phyloP scores from a whole-genome alignment of 2,329 filamentous ascomycete genomes.

The Phaeosphaeriaceae sp. region DNA sequence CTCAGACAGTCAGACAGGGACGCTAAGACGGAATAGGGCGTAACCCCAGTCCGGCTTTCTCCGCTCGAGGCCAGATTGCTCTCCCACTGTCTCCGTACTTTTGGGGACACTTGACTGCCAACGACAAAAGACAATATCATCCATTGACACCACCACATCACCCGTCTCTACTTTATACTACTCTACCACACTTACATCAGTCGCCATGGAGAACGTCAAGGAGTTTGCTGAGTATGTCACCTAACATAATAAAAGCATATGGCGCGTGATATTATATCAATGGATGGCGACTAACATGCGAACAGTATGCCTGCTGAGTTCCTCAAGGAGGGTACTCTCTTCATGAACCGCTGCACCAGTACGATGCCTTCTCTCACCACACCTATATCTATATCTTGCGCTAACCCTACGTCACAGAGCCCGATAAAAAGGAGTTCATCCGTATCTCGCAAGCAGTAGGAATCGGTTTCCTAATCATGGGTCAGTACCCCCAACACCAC shows the following conservation, averaged over 20 bases:
- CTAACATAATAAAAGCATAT: background rate
- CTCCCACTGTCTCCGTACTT: slow-evolving; percentile 29
- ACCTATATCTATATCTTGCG: background rate
- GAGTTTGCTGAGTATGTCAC: slow-evolving; percentile 67
- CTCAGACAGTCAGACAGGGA: slow-evolving; percentile 19
- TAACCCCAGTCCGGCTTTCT: slow-evolving; percentile 21
- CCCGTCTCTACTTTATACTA: background rate
- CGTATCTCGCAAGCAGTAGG: slow-evolving; percentile 60
- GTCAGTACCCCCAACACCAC: slow-evolving; percentile 11
- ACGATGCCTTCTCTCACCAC: slow-evolving; percentile 5
- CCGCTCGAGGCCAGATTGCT: slow-evolving; percentile 37
- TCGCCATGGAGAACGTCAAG: slow-evolving; percentile 71
- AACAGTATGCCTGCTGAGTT: slow-evolving; percentile 49
- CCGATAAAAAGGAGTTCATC: slow-evolving; percentile 48
- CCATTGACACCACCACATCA: slow-evolving; percentile 4
- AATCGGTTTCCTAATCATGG: slow-evolving; percentile 61
- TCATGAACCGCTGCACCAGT: slow-evolving; percentile 58
- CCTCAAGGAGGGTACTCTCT: slow-evolving; percentile 56
- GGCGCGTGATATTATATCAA: background rate
- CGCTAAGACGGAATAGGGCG: slow-evolving; percentile 5
- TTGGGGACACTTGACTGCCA: slow-evolving; percentile 14
- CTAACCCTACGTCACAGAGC: slow-evolving; percentile 50
- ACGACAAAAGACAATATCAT: slow-evolving; percentile 11
- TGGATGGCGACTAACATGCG: slow-evolving; percentile 32
- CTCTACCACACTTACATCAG: slow-evolving; percentile 3